phyloP scores from a whole-genome alignment of 345 rosid genomes.

The Durio zibethinus region DNA sequence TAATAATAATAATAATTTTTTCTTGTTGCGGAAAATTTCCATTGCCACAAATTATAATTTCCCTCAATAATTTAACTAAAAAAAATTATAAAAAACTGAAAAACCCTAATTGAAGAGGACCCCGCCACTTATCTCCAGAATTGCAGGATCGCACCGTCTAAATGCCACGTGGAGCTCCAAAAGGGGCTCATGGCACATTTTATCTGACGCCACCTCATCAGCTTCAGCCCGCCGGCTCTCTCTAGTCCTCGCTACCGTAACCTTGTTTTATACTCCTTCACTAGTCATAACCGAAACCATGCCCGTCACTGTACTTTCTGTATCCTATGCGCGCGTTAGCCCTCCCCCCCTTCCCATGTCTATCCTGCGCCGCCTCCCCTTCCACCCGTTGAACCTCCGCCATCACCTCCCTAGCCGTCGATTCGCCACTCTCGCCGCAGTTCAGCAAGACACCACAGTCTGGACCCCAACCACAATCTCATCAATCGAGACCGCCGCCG shows the following conservation, averaged over 20 bases:
- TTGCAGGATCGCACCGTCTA: not conserved
- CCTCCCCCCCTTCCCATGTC: slow-evolving; percentile 58
- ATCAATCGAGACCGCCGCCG: slow-evolving; percentile 57
- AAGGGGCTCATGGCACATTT: not conserved
- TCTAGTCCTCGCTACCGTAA: slow-evolving; percentile 11
- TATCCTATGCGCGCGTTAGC: slow-evolving; percentile 46
- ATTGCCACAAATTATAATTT: too few relatives aligned
- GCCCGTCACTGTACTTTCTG: slow-evolving; percentile 26
- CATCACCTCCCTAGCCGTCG: slow-evolving; percentile 33
- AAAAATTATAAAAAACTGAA: not conserved
- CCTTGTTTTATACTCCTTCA: slow-evolving; percentile 11
- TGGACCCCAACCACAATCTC: slow-evolving; percentile 78
- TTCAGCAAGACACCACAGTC: slow-evolving; percentile 68
- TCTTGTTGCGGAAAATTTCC: too few relatives aligned
- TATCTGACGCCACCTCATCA: slow-evolving; percentile 33
- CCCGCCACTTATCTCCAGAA: slow-evolving; percentile 11
- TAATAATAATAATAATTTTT: too few relatives aligned
- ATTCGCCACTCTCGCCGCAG: slow-evolving; percentile 46
- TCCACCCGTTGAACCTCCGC: slow-evolving; percentile 26
- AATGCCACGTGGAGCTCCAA: slow-evolving; percentile 40
- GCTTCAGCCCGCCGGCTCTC: slow-evolving; percentile 41
- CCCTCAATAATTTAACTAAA: too few relatives aligned
- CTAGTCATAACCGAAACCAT: slow-evolving; percentile 26
- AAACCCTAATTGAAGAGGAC: slow-evolving; percentile 1
- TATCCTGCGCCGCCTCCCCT: slow-evolving; percentile 53